Evolutionary conservation across 495 filamentous ascomycete genomes (phyloP).

Genomic region (Aspergillus ostianus): DNA sequence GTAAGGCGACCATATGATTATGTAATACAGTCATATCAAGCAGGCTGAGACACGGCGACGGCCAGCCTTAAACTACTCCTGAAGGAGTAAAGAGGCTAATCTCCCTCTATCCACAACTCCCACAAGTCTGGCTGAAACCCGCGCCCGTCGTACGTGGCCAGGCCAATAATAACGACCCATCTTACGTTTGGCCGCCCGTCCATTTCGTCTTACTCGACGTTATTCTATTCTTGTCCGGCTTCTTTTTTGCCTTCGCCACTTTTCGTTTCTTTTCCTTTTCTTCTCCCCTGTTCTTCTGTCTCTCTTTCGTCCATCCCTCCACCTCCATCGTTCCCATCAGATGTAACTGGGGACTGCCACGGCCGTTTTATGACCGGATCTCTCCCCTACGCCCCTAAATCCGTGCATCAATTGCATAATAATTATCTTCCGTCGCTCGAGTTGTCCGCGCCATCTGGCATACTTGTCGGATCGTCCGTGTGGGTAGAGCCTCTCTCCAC

Average conservation of each 20-base stretch:
- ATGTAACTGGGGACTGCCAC: neutral
- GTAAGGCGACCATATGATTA: no score
- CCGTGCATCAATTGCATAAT: neutral
- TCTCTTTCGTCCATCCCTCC: neutral
- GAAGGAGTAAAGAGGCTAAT: no score
- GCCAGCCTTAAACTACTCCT: no score
- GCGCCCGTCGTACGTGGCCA: conserved; percentile 9
- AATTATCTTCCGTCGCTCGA: neutral
- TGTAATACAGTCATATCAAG: no score
- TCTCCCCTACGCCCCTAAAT: neutral
- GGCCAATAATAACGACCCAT: conserved; percentile 7
- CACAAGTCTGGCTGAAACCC: neutral
- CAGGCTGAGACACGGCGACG: no score
- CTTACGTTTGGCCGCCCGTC: neutral
- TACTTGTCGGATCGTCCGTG: neutral
- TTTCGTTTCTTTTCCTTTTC: neutral
- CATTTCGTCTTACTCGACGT: neutral
- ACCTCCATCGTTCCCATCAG: neutral
- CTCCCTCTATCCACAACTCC: no score
- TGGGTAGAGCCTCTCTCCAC: neutral
- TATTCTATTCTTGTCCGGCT: neutral
- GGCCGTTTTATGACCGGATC: neutral
- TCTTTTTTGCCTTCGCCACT: neutral
- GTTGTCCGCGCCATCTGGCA: neutral
- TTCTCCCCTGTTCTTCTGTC: neutral